phyloP scores from a whole-genome alignment of 1,139 yeast species.

The Blastobotrys serpentis region DNA sequence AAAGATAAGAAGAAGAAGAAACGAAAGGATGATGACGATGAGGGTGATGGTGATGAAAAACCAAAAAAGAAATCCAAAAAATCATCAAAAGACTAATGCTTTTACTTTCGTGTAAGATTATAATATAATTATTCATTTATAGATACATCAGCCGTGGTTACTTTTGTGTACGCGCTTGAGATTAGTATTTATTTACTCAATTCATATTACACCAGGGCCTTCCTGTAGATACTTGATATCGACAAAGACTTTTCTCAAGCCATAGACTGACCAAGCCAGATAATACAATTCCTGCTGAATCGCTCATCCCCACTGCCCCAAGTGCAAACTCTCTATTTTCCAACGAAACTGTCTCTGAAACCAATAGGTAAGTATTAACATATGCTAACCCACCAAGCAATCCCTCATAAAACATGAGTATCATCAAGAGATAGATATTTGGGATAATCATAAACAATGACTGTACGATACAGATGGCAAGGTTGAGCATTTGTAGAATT shows the following conservation, averaged over 20 bases:
- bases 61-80: constrained; percentile 27
- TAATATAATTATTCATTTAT: background rate
- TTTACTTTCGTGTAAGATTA: background rate
- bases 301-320: constrained; percentile 94
- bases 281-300: constrained; percentile 78
- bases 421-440: constrained; percentile 61
- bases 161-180: no score
- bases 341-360: constrained; percentile 59
- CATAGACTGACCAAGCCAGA: constrained; percentile 77
- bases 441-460: constrained; percentile 61
- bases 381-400: constrained; percentile 87
- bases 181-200: constrained; percentile 11
- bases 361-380: constrained; percentile 80
- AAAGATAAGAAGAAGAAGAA: constrained; percentile 34
- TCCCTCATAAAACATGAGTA: constrained; percentile 75
- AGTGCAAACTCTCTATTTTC: constrained; percentile 76
- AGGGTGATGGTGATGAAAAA: constrained; percentile 21
- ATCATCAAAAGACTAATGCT: constrained; percentile 8
- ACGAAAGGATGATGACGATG: constrained; percentile 20
- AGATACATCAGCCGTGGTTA: no score
- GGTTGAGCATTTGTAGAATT: constrained; percentile 64
- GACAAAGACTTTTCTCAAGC: constrained; percentile 73
- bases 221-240: constrained; percentile 51
- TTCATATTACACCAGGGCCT: constrained; percentile 42
- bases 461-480: constrained; percentile 59